Conservation (phyloP, 2,329 filamentous ascomycete genomes). For the Endocalyx cinctus region DNA sequence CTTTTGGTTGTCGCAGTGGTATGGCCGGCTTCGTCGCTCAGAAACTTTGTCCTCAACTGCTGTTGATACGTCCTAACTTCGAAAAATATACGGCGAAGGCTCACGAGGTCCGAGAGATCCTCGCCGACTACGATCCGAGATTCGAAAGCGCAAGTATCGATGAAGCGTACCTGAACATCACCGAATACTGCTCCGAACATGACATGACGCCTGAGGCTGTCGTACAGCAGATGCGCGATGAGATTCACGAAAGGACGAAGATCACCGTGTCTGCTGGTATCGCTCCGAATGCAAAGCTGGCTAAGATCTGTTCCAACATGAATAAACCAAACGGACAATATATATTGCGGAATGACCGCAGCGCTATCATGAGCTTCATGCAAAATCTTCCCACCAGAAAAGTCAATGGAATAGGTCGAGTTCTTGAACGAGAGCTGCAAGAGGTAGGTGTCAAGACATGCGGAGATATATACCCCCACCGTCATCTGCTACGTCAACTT, state of each 20-base stretch:
- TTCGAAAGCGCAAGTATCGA: slow-evolving; percentile 95
- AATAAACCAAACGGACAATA: slow-evolving; percentile 98
- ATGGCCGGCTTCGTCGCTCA: slow-evolving; percentile 97
- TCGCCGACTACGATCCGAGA: slow-evolving; percentile 81
- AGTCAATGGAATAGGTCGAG: slow-evolving; percentile 90
- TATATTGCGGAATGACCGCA: slow-evolving; percentile 64
- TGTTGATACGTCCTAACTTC: slow-evolving; percentile 81
- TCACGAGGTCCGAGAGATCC: slow-evolving; percentile 74
- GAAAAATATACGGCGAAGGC: slow-evolving; percentile 90
- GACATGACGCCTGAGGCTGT: slow-evolving; percentile 65
- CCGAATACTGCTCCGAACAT: slow-evolving; percentile 71
- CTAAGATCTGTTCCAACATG: slow-evolving; percentile 91
- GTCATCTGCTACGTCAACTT: slow-evolving; percentile 67
- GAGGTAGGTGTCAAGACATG: slow-evolving; percentile 85
- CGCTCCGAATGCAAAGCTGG: slow-evolving; percentile 85
- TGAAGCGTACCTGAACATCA: slow-evolving; percentile 95
- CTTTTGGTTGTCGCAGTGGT: slow-evolving; percentile 85
- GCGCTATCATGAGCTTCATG: slow-evolving; percentile 82
- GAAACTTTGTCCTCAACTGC: slow-evolving; percentile 83
- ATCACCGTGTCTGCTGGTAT: slow-evolving; percentile 94
- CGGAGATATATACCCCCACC: slow-evolving; percentile 76
- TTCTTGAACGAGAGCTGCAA: slow-evolving; percentile 85
- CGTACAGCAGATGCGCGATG: slow-evolving; percentile 70
- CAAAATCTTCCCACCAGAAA: slow-evolving; percentile 76
- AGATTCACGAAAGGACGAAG: slow-evolving; percentile 70